phyloP scores from a whole-genome alignment of 345 rosid genomes.

The Syzygium oleosum region DNA sequence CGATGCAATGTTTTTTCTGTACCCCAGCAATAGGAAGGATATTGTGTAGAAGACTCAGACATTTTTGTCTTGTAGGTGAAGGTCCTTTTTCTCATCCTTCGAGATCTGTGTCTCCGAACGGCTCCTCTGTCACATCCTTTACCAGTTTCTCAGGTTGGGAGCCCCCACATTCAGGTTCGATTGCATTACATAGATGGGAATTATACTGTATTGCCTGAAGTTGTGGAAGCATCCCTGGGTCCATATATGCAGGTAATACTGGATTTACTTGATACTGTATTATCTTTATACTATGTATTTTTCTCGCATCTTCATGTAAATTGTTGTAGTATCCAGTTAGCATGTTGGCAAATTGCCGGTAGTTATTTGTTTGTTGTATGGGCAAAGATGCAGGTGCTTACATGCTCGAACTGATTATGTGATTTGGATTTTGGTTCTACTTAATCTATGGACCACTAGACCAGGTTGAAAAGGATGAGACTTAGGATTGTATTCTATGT shows the following conservation, averaged over 20 bases:
- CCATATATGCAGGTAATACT: slow-evolving; percentile 92
- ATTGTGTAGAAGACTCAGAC: background rate
- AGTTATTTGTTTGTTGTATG: background rate
- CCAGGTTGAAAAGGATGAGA: background rate
- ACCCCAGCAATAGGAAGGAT: background rate
- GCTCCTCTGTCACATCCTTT: slow-evolving; percentile 62
- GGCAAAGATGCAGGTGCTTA: background rate
- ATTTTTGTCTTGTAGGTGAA: slow-evolving; percentile 50
- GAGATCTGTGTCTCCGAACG: slow-evolving; percentile 96
- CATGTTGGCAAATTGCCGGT: background rate
- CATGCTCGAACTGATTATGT: background rate
- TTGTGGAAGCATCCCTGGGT: slow-evolving; percentile 97
- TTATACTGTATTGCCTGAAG: slow-evolving; percentile 96
- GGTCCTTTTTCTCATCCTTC: slow-evolving; percentile 95
- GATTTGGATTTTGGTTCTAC: background rate
- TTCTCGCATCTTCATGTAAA: background rate
- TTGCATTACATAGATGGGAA: slow-evolving; percentile 96
- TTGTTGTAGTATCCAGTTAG: background rate
- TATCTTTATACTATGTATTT: background rate
- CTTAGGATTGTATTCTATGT: background rate
- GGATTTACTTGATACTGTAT: background rate
- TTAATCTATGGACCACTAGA: background rate
- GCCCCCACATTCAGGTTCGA: slow-evolving; percentile 84
- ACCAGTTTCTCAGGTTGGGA: slow-evolving; percentile 95
- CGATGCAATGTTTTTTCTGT: background rate